Percentiles rank a stretch among this genome's conserved stretches.
These are phyloP conservation scores for Trametes cingulata DNA, from an alignment of 768 basidiomycete species.

Conservation along the genomic window DNA sequence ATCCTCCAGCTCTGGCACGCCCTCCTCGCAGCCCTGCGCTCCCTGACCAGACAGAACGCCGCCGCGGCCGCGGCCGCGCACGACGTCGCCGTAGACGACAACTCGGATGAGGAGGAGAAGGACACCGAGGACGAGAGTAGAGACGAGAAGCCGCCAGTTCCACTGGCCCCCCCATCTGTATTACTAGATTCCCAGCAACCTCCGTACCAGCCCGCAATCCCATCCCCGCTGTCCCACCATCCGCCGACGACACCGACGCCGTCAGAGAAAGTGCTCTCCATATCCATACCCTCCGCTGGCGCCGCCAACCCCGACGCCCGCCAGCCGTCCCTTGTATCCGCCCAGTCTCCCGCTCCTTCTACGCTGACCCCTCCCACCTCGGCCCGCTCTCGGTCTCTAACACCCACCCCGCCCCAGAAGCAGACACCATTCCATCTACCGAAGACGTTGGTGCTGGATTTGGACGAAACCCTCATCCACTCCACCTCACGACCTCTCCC, in stretches of 20 bases:
- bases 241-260: conserved; percentile 30
- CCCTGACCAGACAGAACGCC: conserved; percentile 32
- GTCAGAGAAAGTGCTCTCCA: conserved; percentile 26
- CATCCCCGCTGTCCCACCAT: conserved; percentile 26
- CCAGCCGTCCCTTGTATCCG: conserved; percentile 6
- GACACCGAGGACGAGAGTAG: conserved; percentile 37
- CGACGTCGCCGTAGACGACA: conserved; percentile 32
- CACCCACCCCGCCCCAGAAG: conserved; percentile 42
- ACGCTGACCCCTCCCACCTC: conserved; percentile 10
- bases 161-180: conserved; percentile 22
- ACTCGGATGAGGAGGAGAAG: conserved; percentile 35
- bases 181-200: conserved; percentile 28
- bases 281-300: conserved; percentile 3
- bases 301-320: not conserved
- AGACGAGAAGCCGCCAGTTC: conserved; percentile 28
- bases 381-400: conserved; percentile 17
- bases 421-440: conserved; percentile 77
- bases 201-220: conserved; percentile 27
- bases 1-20: conserved; percentile 70
- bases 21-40: conserved; percentile 62
- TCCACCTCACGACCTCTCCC: conserved; percentile 82
- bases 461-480: conserved; percentile 98
- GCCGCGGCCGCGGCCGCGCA: conserved; percentile 24
- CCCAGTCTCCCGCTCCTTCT: not conserved
- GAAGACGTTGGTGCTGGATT: conserved; percentile 95